A percentile compares a stretch with the other conserved stretches of the same genome.
Conservation (phyloP, 2,329 filamentous ascomycete species). For the Fusarium pseudoanthophilum region DNA sequence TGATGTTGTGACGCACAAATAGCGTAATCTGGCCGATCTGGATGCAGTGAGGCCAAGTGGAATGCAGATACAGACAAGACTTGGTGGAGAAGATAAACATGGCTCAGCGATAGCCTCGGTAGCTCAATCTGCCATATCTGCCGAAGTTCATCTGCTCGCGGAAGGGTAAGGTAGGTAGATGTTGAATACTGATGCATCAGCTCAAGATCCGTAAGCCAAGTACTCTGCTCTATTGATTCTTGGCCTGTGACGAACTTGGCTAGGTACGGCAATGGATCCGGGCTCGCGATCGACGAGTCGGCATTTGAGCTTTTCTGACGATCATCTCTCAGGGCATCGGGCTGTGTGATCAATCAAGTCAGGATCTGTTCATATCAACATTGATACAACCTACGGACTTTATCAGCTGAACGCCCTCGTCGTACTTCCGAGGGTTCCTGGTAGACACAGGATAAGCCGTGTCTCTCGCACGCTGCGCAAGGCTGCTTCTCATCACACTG, state of each 20-base stretch:
- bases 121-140: slow-evolving; percentile 47
- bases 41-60: slow-evolving; percentile 44
- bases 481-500: slow-evolving; percentile 54
- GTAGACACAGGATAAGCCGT: slow-evolving; percentile 50
- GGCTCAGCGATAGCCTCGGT: slow-evolving; percentile 42
- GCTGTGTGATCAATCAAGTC: not conserved
- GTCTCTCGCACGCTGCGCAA: slow-evolving; percentile 51
- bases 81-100: slow-evolving; percentile 48
- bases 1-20: slow-evolving; percentile 49
- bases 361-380: not conserved
- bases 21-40: slow-evolving; percentile 36
- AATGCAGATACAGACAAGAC: slow-evolving; percentile 47
- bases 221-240: slow-evolving; percentile 21
- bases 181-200: slow-evolving; percentile 52
- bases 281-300: not conserved
- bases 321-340: not conserved
- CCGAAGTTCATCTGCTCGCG: slow-evolving; percentile 42
- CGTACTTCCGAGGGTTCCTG: slow-evolving; percentile 10
- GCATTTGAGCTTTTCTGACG: not conserved
- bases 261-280: slow-evolving; percentile 39
- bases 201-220: slow-evolving; percentile 51
- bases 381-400: not conserved
- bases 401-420: slow-evolving; percentile 2
- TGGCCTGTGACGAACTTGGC: slow-evolving; percentile 37
- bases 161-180: slow-evolving; percentile 46